A percentile compares a stretch with the other conserved stretches of the same genome.
Conservation (phyloP, 129 eudicot genomes). For the Flaveria robusta region DNA sequence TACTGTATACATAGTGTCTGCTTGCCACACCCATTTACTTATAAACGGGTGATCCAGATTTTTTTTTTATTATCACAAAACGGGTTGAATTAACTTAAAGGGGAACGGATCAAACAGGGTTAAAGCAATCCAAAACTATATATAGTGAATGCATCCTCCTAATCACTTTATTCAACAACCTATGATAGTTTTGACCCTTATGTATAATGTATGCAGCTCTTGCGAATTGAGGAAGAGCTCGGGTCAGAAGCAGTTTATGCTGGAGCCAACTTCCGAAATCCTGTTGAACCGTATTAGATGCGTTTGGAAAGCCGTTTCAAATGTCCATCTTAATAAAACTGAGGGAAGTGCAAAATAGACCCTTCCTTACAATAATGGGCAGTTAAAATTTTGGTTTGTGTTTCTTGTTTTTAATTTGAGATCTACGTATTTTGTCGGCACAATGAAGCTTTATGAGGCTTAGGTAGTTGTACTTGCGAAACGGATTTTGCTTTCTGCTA, state of each 20-base stretch:
- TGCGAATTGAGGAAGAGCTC: slow-evolving; percentile 90
- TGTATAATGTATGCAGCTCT: slow-evolving; percentile 37
- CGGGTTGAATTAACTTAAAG: too few species aligned
- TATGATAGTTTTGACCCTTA: background rate
- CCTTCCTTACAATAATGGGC: slow-evolving; percentile 15
- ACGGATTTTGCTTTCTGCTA: slow-evolving; percentile 16
- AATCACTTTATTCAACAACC: background rate
- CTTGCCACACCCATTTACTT: too few species aligned
- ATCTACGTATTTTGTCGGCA: background rate
- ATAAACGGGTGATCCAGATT: too few species aligned
- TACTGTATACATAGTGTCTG: too few species aligned
- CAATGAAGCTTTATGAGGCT: background rate
- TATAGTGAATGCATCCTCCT: too few species aligned
- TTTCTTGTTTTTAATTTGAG: background rate
- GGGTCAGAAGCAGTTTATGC: slow-evolving; percentile 87
- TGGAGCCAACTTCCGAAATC: slow-evolving; percentile 81
- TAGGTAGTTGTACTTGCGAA: background rate
- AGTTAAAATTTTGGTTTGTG: background rate
- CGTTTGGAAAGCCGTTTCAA: background rate
- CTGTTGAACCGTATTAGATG: slow-evolving; percentile 79
- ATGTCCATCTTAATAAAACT: slow-evolving; percentile 17
- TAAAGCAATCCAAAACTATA: too few species aligned
- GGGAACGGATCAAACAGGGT: too few species aligned
- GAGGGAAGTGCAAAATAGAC: slow-evolving; percentile 7
- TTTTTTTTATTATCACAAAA: too few species aligned